phyloP scores from a whole-genome alignment of 2,329 filamentous ascomycete genomes.

The Aspergillus vadensis region DNA sequence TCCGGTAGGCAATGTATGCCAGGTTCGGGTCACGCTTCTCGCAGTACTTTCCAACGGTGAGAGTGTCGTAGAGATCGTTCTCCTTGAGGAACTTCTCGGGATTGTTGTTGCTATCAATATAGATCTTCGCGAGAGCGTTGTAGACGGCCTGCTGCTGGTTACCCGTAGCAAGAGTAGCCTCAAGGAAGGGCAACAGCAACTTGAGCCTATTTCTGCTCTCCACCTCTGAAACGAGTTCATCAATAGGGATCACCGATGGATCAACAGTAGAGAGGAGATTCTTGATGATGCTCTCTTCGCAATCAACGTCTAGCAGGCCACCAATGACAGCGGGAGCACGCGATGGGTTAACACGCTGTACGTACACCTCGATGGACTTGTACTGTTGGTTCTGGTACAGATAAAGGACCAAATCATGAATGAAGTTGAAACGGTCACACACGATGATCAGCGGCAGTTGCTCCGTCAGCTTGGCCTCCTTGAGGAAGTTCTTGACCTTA shows the following conservation, averaged over 20 bases:
- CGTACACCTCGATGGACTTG: constrained; percentile 97
- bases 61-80: constrained; percentile 93
- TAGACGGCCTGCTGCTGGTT: constrained; percentile 96
- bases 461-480: constrained; percentile 89
- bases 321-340: constrained; percentile 91
- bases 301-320: constrained; percentile 92
- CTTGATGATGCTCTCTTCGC: constrained; percentile 95
- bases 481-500: constrained; percentile 99
- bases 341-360: constrained; percentile 91
- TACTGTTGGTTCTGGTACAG: constrained; percentile 99
- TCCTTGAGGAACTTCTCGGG: constrained; percentile 97
- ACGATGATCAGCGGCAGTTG: constrained; percentile 97
- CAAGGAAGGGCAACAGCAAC: constrained; percentile 91
- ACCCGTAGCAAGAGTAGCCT: constrained; percentile 82
- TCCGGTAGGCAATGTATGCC: constrained; percentile 90
- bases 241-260: constrained; percentile 82
- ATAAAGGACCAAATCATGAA: constrained; percentile 93
- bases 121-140: constrained; percentile 98
- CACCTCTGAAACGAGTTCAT: constrained; percentile 92
- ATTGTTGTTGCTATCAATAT: constrained; percentile 98
- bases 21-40: constrained; percentile 97
- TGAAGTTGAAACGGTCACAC: constrained; percentile 98
- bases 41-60: constrained; percentile 94
- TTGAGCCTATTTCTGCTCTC: constrained; percentile 94
- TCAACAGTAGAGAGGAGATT: constrained; percentile 82